A percentile compares a stretch with the other conserved stretches of the same genome.
These are phyloP conservation scores for Centrapalus pauciflorus DNA, from an alignment of 129 eudicot genomes.

Conservation along the genomic window DNA sequence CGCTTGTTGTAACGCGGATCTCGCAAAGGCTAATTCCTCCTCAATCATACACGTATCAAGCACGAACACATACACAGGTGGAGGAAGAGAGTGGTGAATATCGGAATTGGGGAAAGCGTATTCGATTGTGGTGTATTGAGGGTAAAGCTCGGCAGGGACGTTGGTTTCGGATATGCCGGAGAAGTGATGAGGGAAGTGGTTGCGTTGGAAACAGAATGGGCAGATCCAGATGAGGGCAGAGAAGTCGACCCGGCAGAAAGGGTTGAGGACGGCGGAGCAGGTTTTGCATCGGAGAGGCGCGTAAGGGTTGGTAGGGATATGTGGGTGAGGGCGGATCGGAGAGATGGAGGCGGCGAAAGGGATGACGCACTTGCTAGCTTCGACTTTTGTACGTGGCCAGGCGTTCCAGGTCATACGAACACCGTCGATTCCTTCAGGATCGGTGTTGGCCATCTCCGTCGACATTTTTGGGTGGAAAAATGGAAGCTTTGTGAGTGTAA, in stretches of 20 bases:
- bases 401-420: constrained; percentile 79
- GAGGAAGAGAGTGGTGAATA: constrained; percentile 1
- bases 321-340: constrained; percentile 76
- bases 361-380: constrained; percentile 78
- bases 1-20: constrained; percentile 68
- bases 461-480: constrained; percentile 36
- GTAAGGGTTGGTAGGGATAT: constrained; percentile 69
- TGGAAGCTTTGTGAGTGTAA: background rate
- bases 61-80: constrained; percentile 65
- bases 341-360: constrained; percentile 82
- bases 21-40: constrained; percentile 75
- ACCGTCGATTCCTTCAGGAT: constrained; percentile 88
- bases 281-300: constrained; percentile 80
- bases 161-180: constrained; percentile 68
- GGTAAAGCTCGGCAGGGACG: constrained; percentile 78
- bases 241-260: constrained; percentile 67
- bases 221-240: constrained; percentile 92
- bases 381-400: constrained; percentile 84
- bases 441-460: constrained; percentile 64
- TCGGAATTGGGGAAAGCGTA: constrained; percentile 26
- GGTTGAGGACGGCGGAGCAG: constrained; percentile 63
- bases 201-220: constrained; percentile 78
- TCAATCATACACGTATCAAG: constrained; percentile 84
- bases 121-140: constrained; percentile 64
- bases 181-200: constrained; percentile 83